Evolutionary conservation across 2,329 filamentous ascomycete species (phyloP).

Genomic region (Scleromitrula shiraiana): DNA sequence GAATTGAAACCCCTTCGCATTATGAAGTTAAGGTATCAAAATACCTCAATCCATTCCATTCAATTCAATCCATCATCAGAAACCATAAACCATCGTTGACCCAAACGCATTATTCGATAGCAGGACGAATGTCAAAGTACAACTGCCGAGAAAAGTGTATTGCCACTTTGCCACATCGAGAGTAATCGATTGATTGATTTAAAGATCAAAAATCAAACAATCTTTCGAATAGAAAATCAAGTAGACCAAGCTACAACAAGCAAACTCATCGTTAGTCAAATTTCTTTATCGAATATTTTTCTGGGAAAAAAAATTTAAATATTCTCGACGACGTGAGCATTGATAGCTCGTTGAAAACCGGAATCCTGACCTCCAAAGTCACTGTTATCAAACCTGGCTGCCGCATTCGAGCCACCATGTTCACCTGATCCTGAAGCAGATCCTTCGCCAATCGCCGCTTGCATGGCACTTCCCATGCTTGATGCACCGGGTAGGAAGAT

Average conservation of each 20-base stretch:
- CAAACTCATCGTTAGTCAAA: slow-evolving; percentile 18
- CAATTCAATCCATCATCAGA: too few relatives aligned
- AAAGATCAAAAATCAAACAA: background rate
- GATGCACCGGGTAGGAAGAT: slow-evolving; percentile 64
- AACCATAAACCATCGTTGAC: too few relatives aligned
- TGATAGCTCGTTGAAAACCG: slow-evolving; percentile 73
- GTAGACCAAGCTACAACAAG: slow-evolving; percentile 28
- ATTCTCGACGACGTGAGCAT: slow-evolving; percentile 75
- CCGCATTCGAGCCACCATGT: slow-evolving; percentile 37
- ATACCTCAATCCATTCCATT: too few relatives aligned
- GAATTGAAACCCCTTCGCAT: too few relatives aligned
- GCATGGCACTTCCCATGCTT: slow-evolving; percentile 50
- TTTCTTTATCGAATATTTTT: too few relatives aligned
- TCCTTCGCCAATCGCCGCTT: slow-evolving; percentile 47
- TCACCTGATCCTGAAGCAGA: slow-evolving; percentile 40
- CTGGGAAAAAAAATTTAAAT: too few relatives aligned
- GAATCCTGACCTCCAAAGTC: slow-evolving; percentile 47
- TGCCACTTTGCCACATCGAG: background rate
- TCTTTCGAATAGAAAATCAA: background rate
- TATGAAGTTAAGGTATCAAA: too few relatives aligned
- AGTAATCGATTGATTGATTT: background rate
- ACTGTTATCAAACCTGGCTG: slow-evolving; percentile 30
- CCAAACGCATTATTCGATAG: background rate
- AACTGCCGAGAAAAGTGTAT: too few relatives aligned
- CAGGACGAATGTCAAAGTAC: background rate